Percentiles rank a stretch among this genome's conserved stretches.
phyloP scores from a whole-genome alignment of 1,139 yeast genomes.

The Protomyces inouyei region DNA sequence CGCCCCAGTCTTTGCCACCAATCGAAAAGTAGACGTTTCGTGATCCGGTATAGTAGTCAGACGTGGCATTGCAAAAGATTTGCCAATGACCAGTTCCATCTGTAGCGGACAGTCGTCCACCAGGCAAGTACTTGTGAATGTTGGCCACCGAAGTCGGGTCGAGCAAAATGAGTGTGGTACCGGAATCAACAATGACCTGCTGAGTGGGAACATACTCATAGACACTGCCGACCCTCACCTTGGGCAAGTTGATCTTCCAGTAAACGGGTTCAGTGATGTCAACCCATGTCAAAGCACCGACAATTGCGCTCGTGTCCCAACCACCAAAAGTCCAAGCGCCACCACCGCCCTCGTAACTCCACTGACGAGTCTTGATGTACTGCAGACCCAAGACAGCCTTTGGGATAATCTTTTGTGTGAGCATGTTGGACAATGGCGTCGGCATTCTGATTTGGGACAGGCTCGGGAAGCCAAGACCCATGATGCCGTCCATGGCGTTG shows the following conservation, averaged over 20 bases:
- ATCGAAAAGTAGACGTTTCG: conserved; percentile 18
- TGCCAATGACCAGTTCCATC: conserved; percentile 9
- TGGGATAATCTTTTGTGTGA: conserved; percentile 9
- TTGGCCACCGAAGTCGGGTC: conserved; percentile 2
- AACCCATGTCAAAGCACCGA: conserved; percentile 83
- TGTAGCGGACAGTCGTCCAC: conserved; percentile 7
- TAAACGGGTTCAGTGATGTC: conserved; percentile 98
- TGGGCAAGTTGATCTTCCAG: conserved; percentile 94
- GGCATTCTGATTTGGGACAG: conserved; percentile 1
- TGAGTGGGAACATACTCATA: conserved; percentile 86
- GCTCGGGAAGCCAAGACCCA: conserved; percentile 25
- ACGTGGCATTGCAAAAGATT: conserved; percentile 15
- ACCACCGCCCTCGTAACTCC: conserved; percentile 43
- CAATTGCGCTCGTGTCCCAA: conserved; percentile 63
- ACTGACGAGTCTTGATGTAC: conserved; percentile 8
- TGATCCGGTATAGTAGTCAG: conserved; percentile 3
- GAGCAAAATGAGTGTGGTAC: conserved; percentile 71
- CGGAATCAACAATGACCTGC: conserved; percentile 90
- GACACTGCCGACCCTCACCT: conserved; percentile 84
- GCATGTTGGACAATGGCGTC: conserved; percentile 14
- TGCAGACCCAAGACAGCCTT: conserved; percentile 19
- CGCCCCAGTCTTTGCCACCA: conserved; percentile 21
- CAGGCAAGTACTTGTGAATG: conserved; percentile 20
- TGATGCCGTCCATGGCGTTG: conserved; percentile 16
- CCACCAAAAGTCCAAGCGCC: conserved; percentile 97